Evolutionary conservation across 2,329 filamentous ascomycete species (phyloP).

Genomic region (Pseudopyricularia cyperi): DNA sequence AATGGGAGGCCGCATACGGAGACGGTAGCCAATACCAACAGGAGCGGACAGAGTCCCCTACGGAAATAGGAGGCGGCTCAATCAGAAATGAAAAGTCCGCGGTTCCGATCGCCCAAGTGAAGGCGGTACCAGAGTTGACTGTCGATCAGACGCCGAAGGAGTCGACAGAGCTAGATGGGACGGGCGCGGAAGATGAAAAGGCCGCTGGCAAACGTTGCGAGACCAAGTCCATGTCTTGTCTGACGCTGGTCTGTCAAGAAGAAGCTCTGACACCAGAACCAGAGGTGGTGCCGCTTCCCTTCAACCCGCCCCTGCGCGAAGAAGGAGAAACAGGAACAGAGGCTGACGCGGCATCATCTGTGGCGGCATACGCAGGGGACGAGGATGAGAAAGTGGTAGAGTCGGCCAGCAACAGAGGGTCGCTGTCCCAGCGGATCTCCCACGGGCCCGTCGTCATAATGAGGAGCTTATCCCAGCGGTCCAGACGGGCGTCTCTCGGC

Average conservation of each 20-base stretch:
- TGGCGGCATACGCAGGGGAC: constrained; percentile 53
- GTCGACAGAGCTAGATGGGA: not conserved
- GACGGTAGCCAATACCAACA: constrained; percentile 17
- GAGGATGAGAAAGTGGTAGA: constrained; percentile 18
- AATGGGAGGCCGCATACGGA: constrained; percentile 73
- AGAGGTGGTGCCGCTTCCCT: constrained; percentile 51
- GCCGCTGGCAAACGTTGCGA: not conserved
- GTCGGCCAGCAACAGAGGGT: constrained; percentile 16
- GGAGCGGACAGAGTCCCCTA: not conserved
- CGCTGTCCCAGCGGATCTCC: constrained; percentile 35
- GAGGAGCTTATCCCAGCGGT: constrained; percentile 27
- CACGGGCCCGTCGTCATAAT: constrained; percentile 30
- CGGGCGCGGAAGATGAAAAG: not conserved
- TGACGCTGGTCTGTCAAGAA: not conserved
- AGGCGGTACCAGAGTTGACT: not conserved
- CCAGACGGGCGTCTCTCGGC: constrained; percentile 13
- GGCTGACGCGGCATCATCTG: constrained; percentile 47
- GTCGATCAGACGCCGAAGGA: not conserved
- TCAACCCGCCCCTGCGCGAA: constrained; percentile 38
- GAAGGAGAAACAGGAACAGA: constrained; percentile 18
- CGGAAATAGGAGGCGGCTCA: not conserved
- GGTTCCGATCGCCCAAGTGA: not conserved
- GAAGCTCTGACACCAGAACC: constrained; percentile 15
- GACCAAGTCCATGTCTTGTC: not conserved
- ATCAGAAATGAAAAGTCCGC: not conserved